Percentiles rank a stretch among this genome's conserved stretches.
Conservation (phyloP, 441 rosid species). For the Macaranga tanarius region DNA sequence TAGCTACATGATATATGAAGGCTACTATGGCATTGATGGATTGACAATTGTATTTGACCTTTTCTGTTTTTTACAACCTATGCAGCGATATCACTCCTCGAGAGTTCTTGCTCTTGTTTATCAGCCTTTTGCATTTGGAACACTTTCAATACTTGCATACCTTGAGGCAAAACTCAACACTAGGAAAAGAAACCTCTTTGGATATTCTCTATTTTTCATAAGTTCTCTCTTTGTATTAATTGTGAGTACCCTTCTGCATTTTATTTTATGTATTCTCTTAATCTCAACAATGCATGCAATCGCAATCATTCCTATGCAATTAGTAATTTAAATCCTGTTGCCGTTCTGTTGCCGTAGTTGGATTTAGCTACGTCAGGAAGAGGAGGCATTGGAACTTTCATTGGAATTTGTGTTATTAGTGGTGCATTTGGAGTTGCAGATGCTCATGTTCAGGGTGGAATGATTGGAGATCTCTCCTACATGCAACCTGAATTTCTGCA, state of each 20-base stretch:
- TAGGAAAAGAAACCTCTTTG: conserved; percentile 46
- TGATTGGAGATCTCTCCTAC: conserved; percentile 70
- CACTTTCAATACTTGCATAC: conserved; percentile 50
- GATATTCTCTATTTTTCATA: conserved; percentile 50
- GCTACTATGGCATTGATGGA: background rate
- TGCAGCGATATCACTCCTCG: conserved; percentile 63
- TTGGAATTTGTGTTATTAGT: conserved; percentile 52
- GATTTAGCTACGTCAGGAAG: conserved; percentile 61
- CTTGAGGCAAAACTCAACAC: conserved; percentile 56
- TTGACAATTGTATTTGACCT: background rate
- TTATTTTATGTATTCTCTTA: background rate
- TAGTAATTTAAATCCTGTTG: background rate
- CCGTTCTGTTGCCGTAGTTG: conserved; percentile 32
- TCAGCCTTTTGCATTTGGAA: conserved; percentile 65
- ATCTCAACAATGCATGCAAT: background rate
- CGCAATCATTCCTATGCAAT: background rate
- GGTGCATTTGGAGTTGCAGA: conserved; percentile 67
- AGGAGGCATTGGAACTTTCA: conserved; percentile 57
- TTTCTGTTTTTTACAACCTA: conserved; percentile 13
- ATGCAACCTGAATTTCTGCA: conserved; percentile 61
- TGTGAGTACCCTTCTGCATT: conserved; percentile 39
- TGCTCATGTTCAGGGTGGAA: conserved; percentile 75
- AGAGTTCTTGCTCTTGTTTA: conserved; percentile 73
- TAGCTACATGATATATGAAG: no score
- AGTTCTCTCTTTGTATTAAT: conserved; percentile 52